phyloP scores from a whole-genome alignment of 768 basidiomycete species.

The Ramaria sp. region DNA sequence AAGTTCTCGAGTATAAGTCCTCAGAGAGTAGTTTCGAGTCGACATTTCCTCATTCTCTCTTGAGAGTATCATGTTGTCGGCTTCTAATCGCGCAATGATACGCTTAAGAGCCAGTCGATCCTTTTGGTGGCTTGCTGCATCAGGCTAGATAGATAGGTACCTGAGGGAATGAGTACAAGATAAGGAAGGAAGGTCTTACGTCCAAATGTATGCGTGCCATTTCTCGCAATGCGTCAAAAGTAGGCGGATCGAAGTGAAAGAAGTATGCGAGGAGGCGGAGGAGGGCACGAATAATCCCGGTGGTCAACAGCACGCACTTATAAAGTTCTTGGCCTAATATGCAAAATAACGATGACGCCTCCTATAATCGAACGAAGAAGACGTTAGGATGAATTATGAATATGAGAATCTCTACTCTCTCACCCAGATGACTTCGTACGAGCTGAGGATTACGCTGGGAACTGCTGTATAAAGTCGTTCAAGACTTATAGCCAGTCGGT shows the following conservation, averaged over 20 bases:
- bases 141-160: not conserved
- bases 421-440: not conserved
- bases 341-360: not conserved
- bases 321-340: not conserved
- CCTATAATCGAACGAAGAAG: not conserved
- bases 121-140: not conserved
- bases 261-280: not conserved
- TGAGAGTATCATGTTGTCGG: not conserved
- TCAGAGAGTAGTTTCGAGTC: not conserved
- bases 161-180: not conserved
- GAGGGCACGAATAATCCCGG: not conserved
- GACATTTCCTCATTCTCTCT: not conserved
- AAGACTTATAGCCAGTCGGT: not conserved
- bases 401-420: not conserved
- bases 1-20: not conserved
- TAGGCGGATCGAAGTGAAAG: slow-evolving; percentile 4
- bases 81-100: not conserved
- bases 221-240: not conserved
- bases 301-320: not conserved
- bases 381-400: not conserved
- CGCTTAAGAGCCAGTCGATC: not conserved
- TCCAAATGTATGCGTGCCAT: not conserved
- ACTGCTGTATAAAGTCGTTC: not conserved
- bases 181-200: not conserved
- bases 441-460: not conserved